Base-by-base conservation (phyloP, 129 eudicot species). In the Flaveria robusta region DNA sequence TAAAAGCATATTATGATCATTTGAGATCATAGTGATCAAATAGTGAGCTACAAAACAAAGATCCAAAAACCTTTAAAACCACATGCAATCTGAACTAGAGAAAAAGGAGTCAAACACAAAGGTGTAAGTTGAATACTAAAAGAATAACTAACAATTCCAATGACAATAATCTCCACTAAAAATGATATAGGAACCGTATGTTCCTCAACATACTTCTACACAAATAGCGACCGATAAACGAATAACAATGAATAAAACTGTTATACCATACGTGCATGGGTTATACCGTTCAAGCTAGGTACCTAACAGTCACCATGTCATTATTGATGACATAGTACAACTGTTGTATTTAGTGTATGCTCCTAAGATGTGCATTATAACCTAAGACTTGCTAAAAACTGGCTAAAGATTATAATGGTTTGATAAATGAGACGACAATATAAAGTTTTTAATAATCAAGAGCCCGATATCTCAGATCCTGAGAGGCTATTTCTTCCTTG, bases 401-500 rank as follows among this genome's bases (percentile, higher is more conserved):
- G 66, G 82, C 62, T 68, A 68, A 54, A 68, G 23, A 56, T 59
- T 20, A 76, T 76, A 41, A 50, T 12, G 12, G 37, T 50, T 76
- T 50, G n/a, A 34, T 39, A 27, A 18, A 59, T 39, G 15, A 7
- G 20, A n/a, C n/a, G 7, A 39, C 16, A 37, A 67, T n/a, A 55
- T 20, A 7, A 55, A 41, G 12, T 23, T 16, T 29, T 16, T n/a
- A 18, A 63, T 52, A 52, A 50, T 85, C 76, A 85, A 71, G 82
- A 79, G 66, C 56, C 63, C 1, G 81, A 81, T 47, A 68, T 76
- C 45, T 83, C 96, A 1, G 96, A 91, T 31, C 84, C 92, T 12
- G 96, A 87, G 66, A 82, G 78, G 73, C 88, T 85, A 50, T 81
- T 84, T 63, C 74, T 80, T 77, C 85, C 89, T 65, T 68, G 84